Percentiles rank a stretch among this genome's conserved stretches.
These are phyloP conservation scores for Candida endomychidarum DNA, from an alignment of 805 yeast species.

Conservation along the genomic window DNA sequence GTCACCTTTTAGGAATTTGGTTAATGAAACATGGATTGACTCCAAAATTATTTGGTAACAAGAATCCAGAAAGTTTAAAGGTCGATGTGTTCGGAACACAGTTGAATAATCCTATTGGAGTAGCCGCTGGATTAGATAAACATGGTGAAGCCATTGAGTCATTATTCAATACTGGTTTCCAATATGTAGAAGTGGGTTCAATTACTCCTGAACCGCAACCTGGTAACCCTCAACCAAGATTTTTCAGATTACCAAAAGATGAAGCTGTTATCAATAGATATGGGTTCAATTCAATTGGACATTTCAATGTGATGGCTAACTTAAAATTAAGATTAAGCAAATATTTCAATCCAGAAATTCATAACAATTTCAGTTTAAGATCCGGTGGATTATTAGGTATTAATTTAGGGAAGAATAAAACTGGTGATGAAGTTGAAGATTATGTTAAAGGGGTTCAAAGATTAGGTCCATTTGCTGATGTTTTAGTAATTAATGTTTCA, in stretches of 20 bases:
- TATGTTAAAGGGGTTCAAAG: slow-evolving; percentile 80
- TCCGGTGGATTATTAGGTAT: slow-evolving; percentile 70
- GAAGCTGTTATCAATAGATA: slow-evolving; percentile 92
- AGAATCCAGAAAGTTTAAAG: slow-evolving; percentile 47
- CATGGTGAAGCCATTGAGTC: slow-evolving; percentile 89
- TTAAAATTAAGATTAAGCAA: slow-evolving; percentile 61
- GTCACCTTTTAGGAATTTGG: slow-evolving; percentile 75
- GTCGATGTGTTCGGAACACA: slow-evolving; percentile 67
- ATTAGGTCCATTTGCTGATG: slow-evolving; percentile 84
- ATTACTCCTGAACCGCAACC: slow-evolving; percentile 92
- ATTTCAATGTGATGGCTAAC: slow-evolving; percentile 66
- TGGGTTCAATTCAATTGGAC: slow-evolving; percentile 93
- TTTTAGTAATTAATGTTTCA: slow-evolving; percentile 85
- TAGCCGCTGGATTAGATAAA: slow-evolving; percentile 96
- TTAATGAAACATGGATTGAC: slow-evolving; percentile 65
- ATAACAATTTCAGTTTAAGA: slow-evolving; percentile 50
- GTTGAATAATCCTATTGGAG: slow-evolving; percentile 77
- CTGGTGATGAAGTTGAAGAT: slow-evolving; percentile 86
- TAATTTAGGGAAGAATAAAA: slow-evolving; percentile 89
- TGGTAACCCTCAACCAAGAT: slow-evolving; percentile 92
- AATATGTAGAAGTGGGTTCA: slow-evolving; percentile 90
- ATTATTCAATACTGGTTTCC: slow-evolving; percentile 73
- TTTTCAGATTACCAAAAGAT: slow-evolving; percentile 81
- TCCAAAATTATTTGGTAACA: slow-evolving; percentile 60
- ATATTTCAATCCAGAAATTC: slow-evolving; percentile 27